Conservation (phyloP, 179 eudicot species). For the Camellia oleifera region DNA sequence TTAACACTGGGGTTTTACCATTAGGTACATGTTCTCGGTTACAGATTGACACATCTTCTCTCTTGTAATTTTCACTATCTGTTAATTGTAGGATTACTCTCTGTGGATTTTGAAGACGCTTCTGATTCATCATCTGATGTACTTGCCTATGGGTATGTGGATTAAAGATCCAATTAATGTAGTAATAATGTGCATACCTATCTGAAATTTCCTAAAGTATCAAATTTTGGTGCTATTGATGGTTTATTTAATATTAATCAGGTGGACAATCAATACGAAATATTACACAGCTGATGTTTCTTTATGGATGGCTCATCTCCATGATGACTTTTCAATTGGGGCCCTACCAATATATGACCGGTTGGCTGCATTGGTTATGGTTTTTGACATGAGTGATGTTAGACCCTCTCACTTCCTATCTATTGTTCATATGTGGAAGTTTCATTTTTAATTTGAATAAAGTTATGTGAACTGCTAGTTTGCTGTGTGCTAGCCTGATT, state of each 20-base stretch:
- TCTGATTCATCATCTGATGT: constrained; percentile 55
- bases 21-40: too few species aligned
- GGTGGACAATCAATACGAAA: constrained; percentile 93
- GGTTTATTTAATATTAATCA: constrained; percentile 25
- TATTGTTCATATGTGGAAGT: not conserved
- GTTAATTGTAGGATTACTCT: constrained; percentile 57
- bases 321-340: constrained; percentile 47
- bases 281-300: constrained; percentile 87
- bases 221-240: not conserved
- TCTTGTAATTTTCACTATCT: not conserved
- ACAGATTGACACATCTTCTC: too few species aligned
- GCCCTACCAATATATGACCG: constrained; percentile 46
- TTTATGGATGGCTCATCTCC: constrained; percentile 78
- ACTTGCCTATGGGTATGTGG: constrained; percentile 63
- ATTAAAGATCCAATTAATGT: constrained; percentile 1
- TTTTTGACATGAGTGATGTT: constrained; percentile 79
- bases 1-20: too few species aligned
- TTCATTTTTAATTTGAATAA: not conserved
- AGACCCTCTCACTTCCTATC: constrained; percentile 23
- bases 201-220: not conserved
- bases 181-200: not conserved
- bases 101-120: constrained; percentile 61
- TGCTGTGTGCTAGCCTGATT: not conserved
- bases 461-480: not conserved
- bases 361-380: constrained; percentile 82